Conservation (phyloP, 805 yeast genomes). For the Teunomyces aglyptinius region DNA sequence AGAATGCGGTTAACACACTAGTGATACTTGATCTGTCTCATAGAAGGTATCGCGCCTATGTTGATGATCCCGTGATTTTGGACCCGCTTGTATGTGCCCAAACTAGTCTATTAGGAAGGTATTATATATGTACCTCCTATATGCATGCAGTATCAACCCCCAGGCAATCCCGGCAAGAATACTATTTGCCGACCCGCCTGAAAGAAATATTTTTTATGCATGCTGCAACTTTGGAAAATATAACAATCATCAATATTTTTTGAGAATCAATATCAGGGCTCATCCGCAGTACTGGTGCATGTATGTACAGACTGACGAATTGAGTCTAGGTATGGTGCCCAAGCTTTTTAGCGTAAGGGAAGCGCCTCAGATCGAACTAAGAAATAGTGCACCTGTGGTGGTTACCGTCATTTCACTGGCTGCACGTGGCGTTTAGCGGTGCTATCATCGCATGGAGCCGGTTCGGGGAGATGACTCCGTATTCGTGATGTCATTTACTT, state of each 20-base stretch:
- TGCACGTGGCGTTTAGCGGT: background rate
- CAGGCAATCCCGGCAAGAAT: background rate
- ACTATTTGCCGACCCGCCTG: background rate
- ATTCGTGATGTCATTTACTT: background rate
- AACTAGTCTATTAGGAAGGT: background rate
- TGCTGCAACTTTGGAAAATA: background rate
- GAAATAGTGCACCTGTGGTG: background rate
- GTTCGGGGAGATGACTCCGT: background rate
- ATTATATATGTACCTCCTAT: background rate
- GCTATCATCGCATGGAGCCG: background rate
- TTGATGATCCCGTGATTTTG: background rate
- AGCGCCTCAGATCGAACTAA: constrained; percentile 1
- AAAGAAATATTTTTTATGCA: background rate
- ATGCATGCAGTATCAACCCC: background rate
- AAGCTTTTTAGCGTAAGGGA: background rate
- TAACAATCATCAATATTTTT: background rate
- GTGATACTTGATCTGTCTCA: background rate
- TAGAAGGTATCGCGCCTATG: background rate
- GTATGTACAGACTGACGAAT: background rate
- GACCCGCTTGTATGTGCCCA: background rate
- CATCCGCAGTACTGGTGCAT: background rate
- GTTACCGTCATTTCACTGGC: background rate
- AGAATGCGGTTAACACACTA: background rate
- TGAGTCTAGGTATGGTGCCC: constrained; percentile 1
- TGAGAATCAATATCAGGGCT: background rate